Percentiles rank a stretch among this genome's conserved stretches.
Conservation (phyloP, 371 early-diverging fungal species). For the Homolaphlyctis polyrhiza region DNA sequence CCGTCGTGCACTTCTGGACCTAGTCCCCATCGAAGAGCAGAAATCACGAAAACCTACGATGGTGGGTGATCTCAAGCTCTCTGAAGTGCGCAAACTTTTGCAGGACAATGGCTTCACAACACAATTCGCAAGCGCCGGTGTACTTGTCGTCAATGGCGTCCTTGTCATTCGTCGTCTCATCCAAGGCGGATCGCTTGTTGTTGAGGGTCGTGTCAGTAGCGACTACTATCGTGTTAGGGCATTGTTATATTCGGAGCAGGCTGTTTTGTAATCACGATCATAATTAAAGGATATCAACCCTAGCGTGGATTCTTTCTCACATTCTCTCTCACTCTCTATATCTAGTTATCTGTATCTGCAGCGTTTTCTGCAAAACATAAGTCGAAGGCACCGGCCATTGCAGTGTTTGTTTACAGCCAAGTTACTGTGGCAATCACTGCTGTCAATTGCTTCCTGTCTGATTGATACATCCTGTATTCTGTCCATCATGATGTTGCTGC, state of each 20-base stretch:
- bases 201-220: conserved; percentile 53
- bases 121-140: conserved; percentile 77
- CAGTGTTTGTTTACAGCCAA: no score
- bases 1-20: conserved; percentile 60
- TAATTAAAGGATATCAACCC: not conserved
- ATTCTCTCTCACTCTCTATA: no score
- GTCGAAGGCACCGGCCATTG: no score
- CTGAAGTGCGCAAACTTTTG: conserved; percentile 70
- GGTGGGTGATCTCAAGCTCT: conserved; percentile 81
- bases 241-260: conserved; percentile 58
- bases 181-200: conserved; percentile 9
- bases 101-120: conserved; percentile 70
- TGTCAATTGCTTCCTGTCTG: no score
- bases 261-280: conserved; percentile 41
- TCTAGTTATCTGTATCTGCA: no score
- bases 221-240: conserved; percentile 62
- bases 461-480: no score
- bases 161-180: conserved; percentile 65
- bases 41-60: conserved; percentile 61
- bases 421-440: no score
- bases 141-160: conserved; percentile 76
- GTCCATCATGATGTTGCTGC: no score
- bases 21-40: conserved; percentile 46
- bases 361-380: no score
- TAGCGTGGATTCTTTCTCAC: no score